phyloP scores from a whole-genome alignment of 257 asterid genomes.

The Capsicum pubescens region DNA sequence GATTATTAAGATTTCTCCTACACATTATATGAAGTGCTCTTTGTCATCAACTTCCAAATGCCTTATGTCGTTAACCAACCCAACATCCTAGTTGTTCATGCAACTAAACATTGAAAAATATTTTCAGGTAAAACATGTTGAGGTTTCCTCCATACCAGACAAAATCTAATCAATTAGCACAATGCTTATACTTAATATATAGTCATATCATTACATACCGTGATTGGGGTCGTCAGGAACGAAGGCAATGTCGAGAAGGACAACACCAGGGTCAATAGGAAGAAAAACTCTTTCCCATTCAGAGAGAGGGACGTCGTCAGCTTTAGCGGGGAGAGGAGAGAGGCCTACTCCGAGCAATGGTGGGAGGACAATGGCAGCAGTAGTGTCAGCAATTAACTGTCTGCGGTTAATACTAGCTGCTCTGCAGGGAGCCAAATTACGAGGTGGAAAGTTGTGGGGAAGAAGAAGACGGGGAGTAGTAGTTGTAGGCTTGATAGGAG shows the following conservation, averaged over 20 bases:
- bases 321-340: constrained; percentile 36
- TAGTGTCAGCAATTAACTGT: constrained; percentile 56
- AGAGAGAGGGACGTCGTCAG: constrained; percentile 68
- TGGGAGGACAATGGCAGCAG: constrained; percentile 48
- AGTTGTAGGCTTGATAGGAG: constrained; percentile 10
- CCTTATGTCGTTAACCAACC: neutral
- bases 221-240: constrained; percentile 88
- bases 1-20: neutral
- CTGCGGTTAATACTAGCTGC: constrained; percentile 52
- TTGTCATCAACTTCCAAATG: neutral
- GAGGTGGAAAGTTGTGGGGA: constrained; percentile 2
- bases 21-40: neutral
- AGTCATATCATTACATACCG: constrained; percentile 42
- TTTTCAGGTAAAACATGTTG: neutral
- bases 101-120: neutral
- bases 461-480: constrained; percentile 16
- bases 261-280: constrained; percentile 92
- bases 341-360: constrained; percentile 41
- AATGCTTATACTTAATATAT: neutral
- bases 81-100: neutral
- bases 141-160: neutral
- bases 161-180: neutral
- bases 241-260: constrained; percentile 83
- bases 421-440: neutral
- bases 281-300: constrained; percentile 92